Evolutionary conservation across 2,329 filamentous ascomycete genomes (phyloP).

Genomic region (Pezicula radicicola): DNA sequence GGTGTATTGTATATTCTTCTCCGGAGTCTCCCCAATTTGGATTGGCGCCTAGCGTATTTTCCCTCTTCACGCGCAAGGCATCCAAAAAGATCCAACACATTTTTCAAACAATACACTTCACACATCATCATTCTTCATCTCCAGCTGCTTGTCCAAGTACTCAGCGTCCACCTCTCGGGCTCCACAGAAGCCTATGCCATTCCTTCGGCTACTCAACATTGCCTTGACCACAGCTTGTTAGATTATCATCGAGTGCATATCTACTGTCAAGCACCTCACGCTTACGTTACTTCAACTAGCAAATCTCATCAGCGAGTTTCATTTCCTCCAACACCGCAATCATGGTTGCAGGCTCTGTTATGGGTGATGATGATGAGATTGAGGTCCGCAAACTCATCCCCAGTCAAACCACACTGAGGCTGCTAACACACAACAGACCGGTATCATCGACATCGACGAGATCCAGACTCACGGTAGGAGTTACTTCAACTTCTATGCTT

Average conservation of each 20-base stretch:
- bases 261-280: no score
- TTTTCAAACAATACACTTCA: neutral
- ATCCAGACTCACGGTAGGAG: conserved; percentile 59
- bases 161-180: conserved; percentile 2
- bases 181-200: neutral
- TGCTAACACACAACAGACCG: conserved; percentile 9
- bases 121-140: neutral
- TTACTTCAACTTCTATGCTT: neutral
- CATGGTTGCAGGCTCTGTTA: conserved; percentile 12
- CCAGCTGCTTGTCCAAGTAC: neutral
- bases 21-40: no score
- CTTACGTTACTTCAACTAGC: neutral
- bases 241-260: no score
- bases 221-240: neutral
- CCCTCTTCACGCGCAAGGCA: no score
- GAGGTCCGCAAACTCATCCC: neutral
- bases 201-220: no score
- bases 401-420: no score
- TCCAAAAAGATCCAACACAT: no score
- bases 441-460: conserved; percentile 62
- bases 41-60: no score
- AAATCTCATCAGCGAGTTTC: no score
- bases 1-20: no score
- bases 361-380: conserved; percentile 11
- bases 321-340: neutral